Evolutionary conservation across 257 asterid species (phyloP).

Genomic region (Apocynum venetum): DNA sequence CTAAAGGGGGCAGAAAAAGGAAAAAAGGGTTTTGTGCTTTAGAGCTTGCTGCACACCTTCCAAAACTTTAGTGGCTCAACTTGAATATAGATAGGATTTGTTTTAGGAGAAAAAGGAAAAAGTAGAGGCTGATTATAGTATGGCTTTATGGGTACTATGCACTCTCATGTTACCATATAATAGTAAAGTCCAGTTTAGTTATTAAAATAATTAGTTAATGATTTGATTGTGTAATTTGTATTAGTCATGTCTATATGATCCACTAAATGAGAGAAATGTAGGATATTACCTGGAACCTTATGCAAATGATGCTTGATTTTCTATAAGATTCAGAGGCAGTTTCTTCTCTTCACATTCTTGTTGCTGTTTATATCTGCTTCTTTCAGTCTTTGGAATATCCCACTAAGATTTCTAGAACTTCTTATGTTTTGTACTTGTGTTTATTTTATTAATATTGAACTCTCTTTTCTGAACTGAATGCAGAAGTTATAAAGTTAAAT

Average conservation of each 20-base stretch:
- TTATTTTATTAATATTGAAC: not conserved
- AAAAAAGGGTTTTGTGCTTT: not conserved
- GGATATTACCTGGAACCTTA: not conserved
- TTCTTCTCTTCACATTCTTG: not conserved
- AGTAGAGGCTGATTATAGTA: not conserved
- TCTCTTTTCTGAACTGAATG: conserved; percentile 20
- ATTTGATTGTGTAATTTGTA: not conserved
- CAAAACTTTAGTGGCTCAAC: not conserved
- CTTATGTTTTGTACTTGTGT: not conserved
- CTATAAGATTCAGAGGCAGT: not conserved
- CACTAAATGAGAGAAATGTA: not conserved
- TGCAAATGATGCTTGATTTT: not conserved
- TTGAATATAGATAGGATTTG: not conserved
- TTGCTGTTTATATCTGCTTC: not conserved
- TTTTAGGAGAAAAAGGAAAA: not conserved
- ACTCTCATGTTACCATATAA: not conserved
- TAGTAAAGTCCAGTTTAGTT: not conserved
- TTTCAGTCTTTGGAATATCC: not conserved
- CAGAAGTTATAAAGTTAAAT: conserved; percentile 46
- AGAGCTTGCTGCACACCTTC: not conserved
- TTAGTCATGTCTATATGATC: not conserved
- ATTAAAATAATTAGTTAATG: not conserved
- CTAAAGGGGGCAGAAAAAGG: not conserved
- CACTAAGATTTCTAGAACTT: not conserved
- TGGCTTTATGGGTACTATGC: not conserved